These are phyloP conservation scores for Chlorella sp. DNA, from an alignment of 139 green algal species.

Conservation along the genomic window DNA sequence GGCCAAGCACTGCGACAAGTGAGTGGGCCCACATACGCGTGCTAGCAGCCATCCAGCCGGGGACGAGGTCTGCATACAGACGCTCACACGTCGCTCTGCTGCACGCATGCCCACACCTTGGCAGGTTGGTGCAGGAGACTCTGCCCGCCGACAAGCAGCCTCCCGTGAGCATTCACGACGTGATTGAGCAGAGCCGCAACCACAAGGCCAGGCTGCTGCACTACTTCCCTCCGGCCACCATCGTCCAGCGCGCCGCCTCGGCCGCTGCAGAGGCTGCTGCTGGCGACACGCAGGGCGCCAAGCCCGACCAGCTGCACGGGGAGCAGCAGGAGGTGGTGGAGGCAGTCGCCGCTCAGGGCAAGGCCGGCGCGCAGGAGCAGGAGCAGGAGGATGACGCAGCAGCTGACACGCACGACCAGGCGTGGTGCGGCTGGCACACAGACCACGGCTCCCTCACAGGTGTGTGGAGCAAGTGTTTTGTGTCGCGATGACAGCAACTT, in stretches of 20 bases:
- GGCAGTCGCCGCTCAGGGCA: neutral
- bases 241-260: no score
- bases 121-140: no score
- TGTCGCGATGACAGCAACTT: no score
- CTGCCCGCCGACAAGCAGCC: no score
- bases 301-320: neutral
- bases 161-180: no score
- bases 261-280: no score
- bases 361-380: conserved; percentile 4
- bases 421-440: conserved; percentile 74
- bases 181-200: conserved; percentile 14
- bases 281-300: neutral
- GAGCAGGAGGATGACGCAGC: conserved; percentile 7
- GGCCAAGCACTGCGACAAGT: conserved; percentile 42
- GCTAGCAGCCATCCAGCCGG: no score
- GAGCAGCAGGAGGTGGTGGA: neutral
- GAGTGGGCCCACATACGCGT: no score
- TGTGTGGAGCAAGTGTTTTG: no score
- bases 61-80: no score
- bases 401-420: conserved; percentile 1
- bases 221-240: conserved; percentile 50
- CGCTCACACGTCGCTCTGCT: no score
- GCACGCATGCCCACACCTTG: no score
- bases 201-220: conserved; percentile 57
- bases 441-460: conserved; percentile 71